Percentiles rank a stretch among this genome's conserved stretches.
phyloP scores from a whole-genome alignment of 495 filamentous ascomycete species.

The Opeltia flavorubescens region DNA sequence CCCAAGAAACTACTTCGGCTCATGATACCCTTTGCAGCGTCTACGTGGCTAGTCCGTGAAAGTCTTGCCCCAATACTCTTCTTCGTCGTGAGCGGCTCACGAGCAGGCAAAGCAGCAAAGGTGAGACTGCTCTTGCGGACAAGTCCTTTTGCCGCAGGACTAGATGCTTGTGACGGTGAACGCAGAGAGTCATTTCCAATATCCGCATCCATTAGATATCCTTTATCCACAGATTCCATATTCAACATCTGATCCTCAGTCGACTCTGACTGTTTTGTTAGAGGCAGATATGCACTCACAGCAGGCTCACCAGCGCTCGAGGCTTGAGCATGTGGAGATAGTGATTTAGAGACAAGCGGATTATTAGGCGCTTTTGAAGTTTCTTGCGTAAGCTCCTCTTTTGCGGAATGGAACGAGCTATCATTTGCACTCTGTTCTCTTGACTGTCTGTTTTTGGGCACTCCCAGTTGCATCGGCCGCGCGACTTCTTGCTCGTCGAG shows the following conservation, averaged over 20 bases:
- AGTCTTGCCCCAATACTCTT: constrained; percentile 64
- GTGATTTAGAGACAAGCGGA: constrained; percentile 8
- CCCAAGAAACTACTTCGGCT: constrained; percentile 44
- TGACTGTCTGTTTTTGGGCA: constrained; percentile 12
- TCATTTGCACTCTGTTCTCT: constrained; percentile 39
- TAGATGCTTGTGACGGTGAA: constrained; percentile 48
- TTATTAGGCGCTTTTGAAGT: constrained; percentile 10
- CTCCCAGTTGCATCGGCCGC: constrained; percentile 1
- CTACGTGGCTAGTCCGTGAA: constrained; percentile 68
- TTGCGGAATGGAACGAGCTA: constrained; percentile 53
- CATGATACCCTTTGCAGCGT: constrained; percentile 38
- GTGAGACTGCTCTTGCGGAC: constrained; percentile 86
- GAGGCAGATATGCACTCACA: background rate
- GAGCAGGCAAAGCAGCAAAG: constrained; percentile 81
- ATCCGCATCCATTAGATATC: constrained; percentile 33
- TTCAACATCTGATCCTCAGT: constrained; percentile 7
- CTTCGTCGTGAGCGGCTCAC: constrained; percentile 66
- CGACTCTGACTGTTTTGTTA: constrained; percentile 8
- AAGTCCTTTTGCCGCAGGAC: constrained; percentile 40
- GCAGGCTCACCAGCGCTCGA: background rate
- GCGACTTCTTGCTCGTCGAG: constrained; percentile 20
- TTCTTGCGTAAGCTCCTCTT: constrained; percentile 34
- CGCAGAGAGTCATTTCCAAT: constrained; percentile 33
- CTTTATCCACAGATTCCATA: constrained; percentile 17
- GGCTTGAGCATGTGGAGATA: background rate